These are phyloP conservation scores for Ustilago tritici DNA, from an alignment of 1,284 basidiomycete species.

Conservation along the genomic window DNA sequence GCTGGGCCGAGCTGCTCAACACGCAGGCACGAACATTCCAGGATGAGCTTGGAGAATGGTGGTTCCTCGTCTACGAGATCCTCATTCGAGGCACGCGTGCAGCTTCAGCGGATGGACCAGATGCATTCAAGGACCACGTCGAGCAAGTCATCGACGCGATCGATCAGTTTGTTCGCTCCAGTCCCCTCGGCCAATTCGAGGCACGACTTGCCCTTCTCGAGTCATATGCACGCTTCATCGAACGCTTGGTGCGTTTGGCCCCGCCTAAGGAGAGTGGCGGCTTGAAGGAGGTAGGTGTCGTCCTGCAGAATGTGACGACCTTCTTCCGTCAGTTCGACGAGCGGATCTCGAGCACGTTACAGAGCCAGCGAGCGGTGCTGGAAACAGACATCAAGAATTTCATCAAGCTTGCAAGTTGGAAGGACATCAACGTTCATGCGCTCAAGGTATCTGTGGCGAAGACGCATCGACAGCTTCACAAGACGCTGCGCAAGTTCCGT, in stretches of 20 bases:
- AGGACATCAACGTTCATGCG: conserved; percentile 94
- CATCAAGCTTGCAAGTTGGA: conserved; percentile 97
- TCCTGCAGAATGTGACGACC: conserved; percentile 78
- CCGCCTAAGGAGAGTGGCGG: conserved; percentile 43
- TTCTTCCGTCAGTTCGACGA: conserved; percentile 79
- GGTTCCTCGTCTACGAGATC: conserved; percentile 90
- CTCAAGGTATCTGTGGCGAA: conserved; percentile 90
- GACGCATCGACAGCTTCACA: conserved; percentile 92
- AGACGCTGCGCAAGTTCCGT: conserved; percentile 90
- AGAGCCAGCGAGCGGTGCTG: conserved; percentile 75
- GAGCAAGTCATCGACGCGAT: conserved; percentile 81
- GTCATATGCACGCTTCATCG: conserved; percentile 75
- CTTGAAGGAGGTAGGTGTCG: conserved; percentile 68
- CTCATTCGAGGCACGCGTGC: conserved; percentile 73
- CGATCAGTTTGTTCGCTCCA: conserved; percentile 82
- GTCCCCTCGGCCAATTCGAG: conserved; percentile 85
- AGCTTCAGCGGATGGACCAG: conserved; percentile 61
- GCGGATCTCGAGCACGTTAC: conserved; percentile 74
- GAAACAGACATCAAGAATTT: conserved; percentile 87
- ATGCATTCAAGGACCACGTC: conserved; percentile 75
- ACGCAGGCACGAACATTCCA: conserved; percentile 52
- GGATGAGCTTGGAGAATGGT: conserved; percentile 81
- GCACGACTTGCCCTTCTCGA: conserved; percentile 79
- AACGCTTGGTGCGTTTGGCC: conserved; percentile 40
- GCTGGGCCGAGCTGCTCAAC: conserved; percentile 86